Evolutionary conservation across 805 yeast genomes (phyloP).

Genomic region (Ogataea sp.): DNA sequence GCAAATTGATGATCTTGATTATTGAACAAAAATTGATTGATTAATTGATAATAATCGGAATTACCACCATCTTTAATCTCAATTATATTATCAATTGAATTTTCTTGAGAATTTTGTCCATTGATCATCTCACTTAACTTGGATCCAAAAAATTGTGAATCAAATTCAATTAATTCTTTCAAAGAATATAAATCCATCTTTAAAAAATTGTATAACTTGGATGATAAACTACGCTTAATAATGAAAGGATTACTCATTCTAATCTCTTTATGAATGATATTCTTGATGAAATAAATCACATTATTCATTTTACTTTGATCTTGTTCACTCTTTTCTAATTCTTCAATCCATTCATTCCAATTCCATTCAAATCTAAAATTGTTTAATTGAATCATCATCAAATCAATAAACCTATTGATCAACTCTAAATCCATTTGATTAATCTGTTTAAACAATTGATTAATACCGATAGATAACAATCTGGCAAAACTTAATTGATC

Average conservation of each 20-base stretch:
- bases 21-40: conserved; percentile 26
- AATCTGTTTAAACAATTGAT: conserved; percentile 67
- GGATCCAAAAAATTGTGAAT: conserved; percentile 24
- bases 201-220: conserved; percentile 41
- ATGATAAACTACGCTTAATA: conserved; percentile 65
- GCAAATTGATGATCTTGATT: conserved; percentile 25
- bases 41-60: conserved; percentile 22
- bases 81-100: conserved; percentile 3
- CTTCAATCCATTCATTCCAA: conserved; percentile 89
- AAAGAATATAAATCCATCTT: conserved; percentile 31
- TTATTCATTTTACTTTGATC: conserved; percentile 16
- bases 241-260: conserved; percentile 70
- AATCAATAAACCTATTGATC: conserved; percentile 64
- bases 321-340: conserved; percentile 36
- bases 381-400: conserved; percentile 91
- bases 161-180: conserved; percentile 30
- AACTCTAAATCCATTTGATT: conserved; percentile 69
- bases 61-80: conserved; percentile 15
- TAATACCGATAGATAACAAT: conserved; percentile 85
- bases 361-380: conserved; percentile 96
- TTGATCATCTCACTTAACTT: conserved; percentile 13
- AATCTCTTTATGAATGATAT: conserved; percentile 76
- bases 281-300: conserved; percentile 66
- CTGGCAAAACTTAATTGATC: conserved; percentile 67
- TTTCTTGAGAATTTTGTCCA: conserved; percentile 7